phyloP scores from a whole-genome alignment of 139 green algal species.

The Tetradesmus obliquus region DNA sequence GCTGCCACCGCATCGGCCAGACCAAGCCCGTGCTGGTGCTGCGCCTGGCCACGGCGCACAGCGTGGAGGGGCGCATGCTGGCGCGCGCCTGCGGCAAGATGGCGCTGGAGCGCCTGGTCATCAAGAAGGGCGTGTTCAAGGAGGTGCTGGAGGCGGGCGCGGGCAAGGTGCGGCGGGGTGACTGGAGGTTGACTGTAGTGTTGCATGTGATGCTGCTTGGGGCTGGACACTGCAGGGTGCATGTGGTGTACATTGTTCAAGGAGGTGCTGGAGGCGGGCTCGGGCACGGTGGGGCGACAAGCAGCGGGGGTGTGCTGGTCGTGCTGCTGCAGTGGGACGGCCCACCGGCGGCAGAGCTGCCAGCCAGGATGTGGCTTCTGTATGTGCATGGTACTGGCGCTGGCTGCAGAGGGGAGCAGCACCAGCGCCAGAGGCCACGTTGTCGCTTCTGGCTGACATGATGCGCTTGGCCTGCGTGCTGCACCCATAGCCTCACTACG shows the following conservation, averaged over 20 bases:
- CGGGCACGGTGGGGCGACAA: too few species aligned
- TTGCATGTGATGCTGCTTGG: neutral
- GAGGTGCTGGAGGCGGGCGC: constrained; percentile 54
- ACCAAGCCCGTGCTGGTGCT: constrained; percentile 96
- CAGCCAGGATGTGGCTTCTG: too few species aligned
- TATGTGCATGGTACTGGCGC: too few species aligned
- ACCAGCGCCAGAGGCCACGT: too few species aligned
- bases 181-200: neutral
- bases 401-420: too few species aligned
- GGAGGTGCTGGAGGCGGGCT: neutral
- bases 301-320: too few species aligned
- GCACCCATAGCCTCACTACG: too few species aligned
- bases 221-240: neutral
- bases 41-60: constrained; percentile 91
- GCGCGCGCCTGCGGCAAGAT: constrained; percentile 90
- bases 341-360: too few species aligned
- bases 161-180: neutral
- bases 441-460: too few species aligned
- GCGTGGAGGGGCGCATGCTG: constrained; percentile 97
- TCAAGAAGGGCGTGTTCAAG: constrained; percentile 97
- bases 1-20: constrained; percentile 98
- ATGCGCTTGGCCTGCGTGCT: too few species aligned
- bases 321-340: too few species aligned
- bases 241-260: neutral
- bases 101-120: constrained; percentile 92